Percentiles rank a stretch among this genome's conserved stretches.
Evolutionary conservation across 257 asterid species (phyloP).

Genomic region (Solanum lycopersicoides): DNA sequence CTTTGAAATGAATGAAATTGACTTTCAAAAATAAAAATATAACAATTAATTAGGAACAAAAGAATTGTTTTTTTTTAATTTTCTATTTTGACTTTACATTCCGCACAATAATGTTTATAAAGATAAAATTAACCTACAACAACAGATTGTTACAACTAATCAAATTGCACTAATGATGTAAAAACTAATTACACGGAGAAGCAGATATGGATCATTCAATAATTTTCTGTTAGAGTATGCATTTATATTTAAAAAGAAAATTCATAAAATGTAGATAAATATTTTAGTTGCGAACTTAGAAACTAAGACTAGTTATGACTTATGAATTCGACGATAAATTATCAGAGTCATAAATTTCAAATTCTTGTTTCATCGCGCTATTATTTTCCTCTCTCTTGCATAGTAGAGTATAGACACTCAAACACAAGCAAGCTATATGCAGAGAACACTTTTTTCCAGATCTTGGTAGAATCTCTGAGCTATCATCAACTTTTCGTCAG

Average conservation of each 20-base stretch:
- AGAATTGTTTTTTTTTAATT: not conserved
- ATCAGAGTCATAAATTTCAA: not conserved
- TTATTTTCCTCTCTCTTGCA: not conserved
- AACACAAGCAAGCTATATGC: constrained; percentile 2
- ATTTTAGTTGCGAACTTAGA: not conserved
- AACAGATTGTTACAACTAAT: not conserved
- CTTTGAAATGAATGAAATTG: not conserved
- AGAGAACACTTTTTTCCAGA: constrained; percentile 1
- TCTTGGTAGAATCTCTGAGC: constrained; percentile 17
- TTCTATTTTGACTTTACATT: not conserved
- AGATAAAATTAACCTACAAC: not conserved
- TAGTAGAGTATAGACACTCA: not conserved
- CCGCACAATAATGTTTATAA: not conserved
- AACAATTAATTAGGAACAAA: not conserved
- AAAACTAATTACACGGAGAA: not conserved
- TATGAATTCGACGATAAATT: too few relatives aligned
- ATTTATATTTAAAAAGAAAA: not conserved
- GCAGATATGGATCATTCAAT: not conserved
- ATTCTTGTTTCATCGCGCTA: not conserved
- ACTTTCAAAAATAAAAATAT: not conserved
- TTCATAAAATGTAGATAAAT: not conserved
- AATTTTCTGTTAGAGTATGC: not conserved
- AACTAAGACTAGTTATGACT: not conserved
- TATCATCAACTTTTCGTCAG: constrained; percentile 20
- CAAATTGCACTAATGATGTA: not conserved